These are phyloP conservation scores for Serendipita sp. DNA, from an alignment of 1,284 basidiomycete genomes.

Conservation along the genomic window DNA sequence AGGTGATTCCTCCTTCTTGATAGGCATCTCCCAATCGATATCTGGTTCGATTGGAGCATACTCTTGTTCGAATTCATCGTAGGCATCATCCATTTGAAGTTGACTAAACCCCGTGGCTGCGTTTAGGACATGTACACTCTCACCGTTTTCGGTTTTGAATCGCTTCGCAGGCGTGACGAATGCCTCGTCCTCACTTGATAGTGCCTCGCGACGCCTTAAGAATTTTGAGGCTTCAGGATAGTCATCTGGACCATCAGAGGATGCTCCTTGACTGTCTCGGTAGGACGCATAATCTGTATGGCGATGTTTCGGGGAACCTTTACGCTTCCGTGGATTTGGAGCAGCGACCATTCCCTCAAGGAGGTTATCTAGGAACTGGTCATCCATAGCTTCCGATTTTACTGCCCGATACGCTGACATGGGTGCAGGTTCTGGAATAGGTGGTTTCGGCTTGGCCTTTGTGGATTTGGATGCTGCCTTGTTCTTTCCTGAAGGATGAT, in stretches of 20 bases:
- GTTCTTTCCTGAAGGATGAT: conserved; percentile 23
- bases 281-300: conserved; percentile 17
- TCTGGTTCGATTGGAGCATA: conserved; percentile 32
- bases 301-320: conserved; percentile 42
- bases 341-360: conserved; percentile 51
- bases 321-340: conserved; percentile 50
- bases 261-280: conserved; percentile 9
- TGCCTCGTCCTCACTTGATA: conserved; percentile 2
- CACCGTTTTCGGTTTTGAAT: conserved; percentile 3
- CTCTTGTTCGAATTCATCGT: conserved; percentile 38
- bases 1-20: conserved; percentile 19
- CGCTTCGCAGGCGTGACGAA: not conserved
- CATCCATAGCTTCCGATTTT: conserved; percentile 62
- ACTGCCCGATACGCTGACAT: conserved; percentile 65
- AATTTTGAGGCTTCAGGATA: conserved; percentile 6
- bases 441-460: conserved; percentile 25
- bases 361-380: conserved; percentile 72
- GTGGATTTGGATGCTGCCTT: conserved; percentile 31
- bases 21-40: conserved; percentile 21
- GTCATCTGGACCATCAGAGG: conserved; percentile 14
- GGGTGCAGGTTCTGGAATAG: conserved; percentile 35
- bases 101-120: conserved; percentile 15
- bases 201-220: not conserved
- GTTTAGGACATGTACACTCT: not conserved
- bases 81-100: conserved; percentile 20